Evolutionary conservation across 257 asterid genomes (phyloP).

Genomic region (Pogostemon cablin): DNA sequence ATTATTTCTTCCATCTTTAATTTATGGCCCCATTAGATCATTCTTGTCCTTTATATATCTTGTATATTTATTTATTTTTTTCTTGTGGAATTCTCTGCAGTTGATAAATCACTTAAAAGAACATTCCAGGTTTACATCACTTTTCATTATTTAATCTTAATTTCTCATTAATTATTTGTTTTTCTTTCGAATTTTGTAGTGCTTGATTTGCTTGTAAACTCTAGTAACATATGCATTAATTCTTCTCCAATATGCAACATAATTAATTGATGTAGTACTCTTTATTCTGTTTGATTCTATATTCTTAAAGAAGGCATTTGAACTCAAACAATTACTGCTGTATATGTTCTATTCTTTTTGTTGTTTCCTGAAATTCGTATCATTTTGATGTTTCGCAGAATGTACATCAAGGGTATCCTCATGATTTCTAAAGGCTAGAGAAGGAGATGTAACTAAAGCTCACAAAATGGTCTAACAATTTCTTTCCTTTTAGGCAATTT

Average conservation of each 20-base stretch:
- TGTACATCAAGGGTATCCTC: constrained; percentile 64
- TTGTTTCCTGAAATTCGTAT: not conserved
- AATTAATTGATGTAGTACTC: constrained; percentile 1
- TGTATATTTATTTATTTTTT: constrained; percentile 5
- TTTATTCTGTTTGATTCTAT: not conserved
- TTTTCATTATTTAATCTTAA: constrained; percentile 9
- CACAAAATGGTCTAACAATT: constrained; percentile 51
- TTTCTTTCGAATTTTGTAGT: not conserved
- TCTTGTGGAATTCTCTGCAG: constrained; percentile 42
- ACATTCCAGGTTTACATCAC: constrained; percentile 56
- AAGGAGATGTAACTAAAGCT: constrained; percentile 56
- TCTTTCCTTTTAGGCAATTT: not conserved
- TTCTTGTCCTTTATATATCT: not conserved
- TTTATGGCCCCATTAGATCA: constrained; percentile 17
- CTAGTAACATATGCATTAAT: not conserved
- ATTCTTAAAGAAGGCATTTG: not conserved
- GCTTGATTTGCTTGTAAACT: not conserved
- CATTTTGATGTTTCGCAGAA: constrained; percentile 43
- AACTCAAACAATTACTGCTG: not conserved
- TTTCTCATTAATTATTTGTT: not conserved
- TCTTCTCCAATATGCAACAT: not conserved
- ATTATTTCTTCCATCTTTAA: constrained; percentile 7
- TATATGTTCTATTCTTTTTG: not conserved
- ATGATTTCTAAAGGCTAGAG: constrained; percentile 67
- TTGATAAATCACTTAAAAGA: constrained; percentile 50